Evolutionary conservation across 176 grass and related monocot genomes (phyloP).

Genomic region (Triticum turgidum): DNA sequence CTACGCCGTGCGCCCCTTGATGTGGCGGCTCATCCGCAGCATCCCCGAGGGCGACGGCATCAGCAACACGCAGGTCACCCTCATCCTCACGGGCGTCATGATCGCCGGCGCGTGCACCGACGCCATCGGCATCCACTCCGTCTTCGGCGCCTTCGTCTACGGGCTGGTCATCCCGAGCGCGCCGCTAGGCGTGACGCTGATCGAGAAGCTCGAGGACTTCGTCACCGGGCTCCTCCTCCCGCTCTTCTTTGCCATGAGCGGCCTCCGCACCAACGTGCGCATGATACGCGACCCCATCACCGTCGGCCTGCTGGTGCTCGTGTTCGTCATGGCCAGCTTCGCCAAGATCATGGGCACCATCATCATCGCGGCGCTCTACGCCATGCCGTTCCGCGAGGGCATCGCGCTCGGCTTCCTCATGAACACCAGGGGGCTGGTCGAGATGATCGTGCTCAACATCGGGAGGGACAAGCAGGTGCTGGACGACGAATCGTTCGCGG

Average conservation of each 20-base stretch:
- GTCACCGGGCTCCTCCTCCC: constrained; percentile 58
- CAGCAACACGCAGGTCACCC: constrained; percentile 49
- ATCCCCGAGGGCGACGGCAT: constrained; percentile 61
- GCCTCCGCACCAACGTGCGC: constrained; percentile 54
- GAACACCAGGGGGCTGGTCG: constrained; percentile 72
- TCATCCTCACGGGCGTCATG: constrained; percentile 76
- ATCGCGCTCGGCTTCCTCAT: constrained; percentile 73
- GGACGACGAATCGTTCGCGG: constrained; percentile 60
- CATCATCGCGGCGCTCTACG: constrained; percentile 54
- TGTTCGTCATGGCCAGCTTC: constrained; percentile 64
- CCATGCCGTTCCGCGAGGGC: constrained; percentile 62
- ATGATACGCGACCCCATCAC: constrained; percentile 39
- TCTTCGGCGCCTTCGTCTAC: constrained; percentile 77
- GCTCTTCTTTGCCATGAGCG: constrained; percentile 74
- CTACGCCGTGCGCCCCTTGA: constrained; percentile 55
- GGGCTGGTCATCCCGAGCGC: constrained; percentile 72
- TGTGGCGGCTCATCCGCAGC: constrained; percentile 61
- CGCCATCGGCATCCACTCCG: constrained; percentile 68
- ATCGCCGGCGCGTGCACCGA: constrained; percentile 59
- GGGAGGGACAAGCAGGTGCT: constrained; percentile 73
- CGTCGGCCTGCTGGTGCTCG: constrained; percentile 51
- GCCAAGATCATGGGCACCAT: constrained; percentile 71
- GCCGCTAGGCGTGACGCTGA: constrained; percentile 45
- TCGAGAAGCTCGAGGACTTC: constrained; percentile 79
- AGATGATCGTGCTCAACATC: constrained; percentile 81